Base-by-base conservation (phyloP, 2,329 filamentous ascomycete species). In the Colletotrichum gigasporum region DNA sequence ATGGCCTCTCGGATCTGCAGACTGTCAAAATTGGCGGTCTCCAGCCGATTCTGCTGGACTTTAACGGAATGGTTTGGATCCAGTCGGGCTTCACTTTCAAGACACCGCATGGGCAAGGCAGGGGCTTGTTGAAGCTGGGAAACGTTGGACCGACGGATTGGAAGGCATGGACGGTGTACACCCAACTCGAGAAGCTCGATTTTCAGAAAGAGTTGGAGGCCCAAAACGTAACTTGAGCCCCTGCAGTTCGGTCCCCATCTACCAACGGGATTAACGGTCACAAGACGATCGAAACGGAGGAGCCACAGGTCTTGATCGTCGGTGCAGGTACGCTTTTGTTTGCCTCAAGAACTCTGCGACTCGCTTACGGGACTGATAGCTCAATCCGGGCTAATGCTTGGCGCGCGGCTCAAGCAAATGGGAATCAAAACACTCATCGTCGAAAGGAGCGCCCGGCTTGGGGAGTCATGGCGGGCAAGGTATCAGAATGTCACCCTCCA, bases 401-500 rank as follows among this genome's bases (percentile, higher is more conserved):
- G 73, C n/a, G 71, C 73, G 14, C 70, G 71, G 3, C 66, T 76
- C 2, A 66, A 72, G 11, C 63, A 72, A 5, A 63, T 76, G 37
- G 69, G 71, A 7, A 63, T 77, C 26, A 52, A 65, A 1, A 66
- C 70, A 51, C 70, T 84, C 16, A 72, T 85, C 28, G 69, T 85
- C 12, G 83, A 85, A 52, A 76, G 76, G 53, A 78, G 80, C 37
- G 71, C 77, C 14, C 72, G 78, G 1, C 73, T 85, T 9, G 82
- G 82, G 4, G 82, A 84, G 64, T 83, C 82, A 51, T 85, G 83
- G 83, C 72, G 80, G 3, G 75, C 79, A 14, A 76, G 83, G n/a
- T 85, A 85, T 63, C 74, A 78, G 22, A 68, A 41, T 14, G 48
- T 68, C 34, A 65, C 50, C 9, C 51, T 67, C 8, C 57, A 73